Evolutionary conservation across 2,329 filamentous ascomycete genomes (phyloP).

Genomic region (Zarea fungicola): DNA sequence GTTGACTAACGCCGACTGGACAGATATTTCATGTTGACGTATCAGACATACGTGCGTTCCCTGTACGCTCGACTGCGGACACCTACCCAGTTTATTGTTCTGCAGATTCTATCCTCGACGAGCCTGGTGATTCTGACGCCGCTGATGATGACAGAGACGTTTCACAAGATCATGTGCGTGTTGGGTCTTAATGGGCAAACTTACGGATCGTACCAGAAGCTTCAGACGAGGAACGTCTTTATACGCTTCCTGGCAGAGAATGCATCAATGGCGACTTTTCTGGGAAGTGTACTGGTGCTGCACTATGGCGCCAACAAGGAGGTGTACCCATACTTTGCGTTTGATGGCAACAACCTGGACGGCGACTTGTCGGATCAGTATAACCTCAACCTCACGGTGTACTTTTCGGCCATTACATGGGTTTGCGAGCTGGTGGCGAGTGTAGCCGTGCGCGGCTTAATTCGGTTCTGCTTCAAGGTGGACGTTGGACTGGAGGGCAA

Average conservation of each 20-base stretch:
- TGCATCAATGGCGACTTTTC: slow-evolving; percentile 62
- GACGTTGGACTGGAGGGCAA: slow-evolving; percentile 61
- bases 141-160: slow-evolving; percentile 55
- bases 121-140: slow-evolving; percentile 59
- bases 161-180: slow-evolving; percentile 50
- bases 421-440: slow-evolving; percentile 60
- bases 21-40: slow-evolving; percentile 63
- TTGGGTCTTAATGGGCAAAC: slow-evolving; percentile 53
- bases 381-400: slow-evolving; percentile 59
- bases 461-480: slow-evolving; percentile 54
- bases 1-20: not conserved
- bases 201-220: slow-evolving; percentile 60
- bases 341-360: slow-evolving; percentile 47
- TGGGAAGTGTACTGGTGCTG: slow-evolving; percentile 59
- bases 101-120: slow-evolving; percentile 59
- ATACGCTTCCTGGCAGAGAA: slow-evolving; percentile 64
- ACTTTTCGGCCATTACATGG: slow-evolving; percentile 60
- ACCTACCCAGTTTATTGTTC: slow-evolving; percentile 58
- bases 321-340: slow-evolving; percentile 66
- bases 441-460: slow-evolving; percentile 52
- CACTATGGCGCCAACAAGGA: slow-evolving; percentile 63
- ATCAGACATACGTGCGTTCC: slow-evolving; percentile 66
- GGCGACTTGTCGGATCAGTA: slow-evolving; percentile 49
- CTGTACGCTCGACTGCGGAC: slow-evolving; percentile 63
- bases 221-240: slow-evolving; percentile 61